Conservation (phyloP, 2,329 filamentous ascomycete genomes). For the Colletotrichum destructivum region DNA sequence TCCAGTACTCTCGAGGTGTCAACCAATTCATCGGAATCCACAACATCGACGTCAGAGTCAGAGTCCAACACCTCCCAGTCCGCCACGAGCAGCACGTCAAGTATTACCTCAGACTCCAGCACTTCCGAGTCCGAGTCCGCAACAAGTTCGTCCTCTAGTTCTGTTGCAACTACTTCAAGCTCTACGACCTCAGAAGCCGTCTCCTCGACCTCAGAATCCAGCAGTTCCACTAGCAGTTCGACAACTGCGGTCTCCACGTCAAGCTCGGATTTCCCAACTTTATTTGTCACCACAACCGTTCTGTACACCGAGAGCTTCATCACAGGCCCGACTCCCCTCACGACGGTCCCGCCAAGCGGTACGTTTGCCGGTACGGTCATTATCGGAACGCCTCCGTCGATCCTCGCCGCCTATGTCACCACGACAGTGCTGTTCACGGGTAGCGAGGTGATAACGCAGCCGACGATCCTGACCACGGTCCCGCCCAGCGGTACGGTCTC, state of each 20-base stretch:
- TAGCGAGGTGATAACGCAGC: constrained; percentile 5
- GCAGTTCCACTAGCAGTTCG: neutral
- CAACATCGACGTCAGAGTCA: neutral
- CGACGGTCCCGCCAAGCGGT: constrained; percentile 24
- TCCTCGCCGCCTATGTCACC: constrained; percentile 8
- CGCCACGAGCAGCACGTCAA: neutral
- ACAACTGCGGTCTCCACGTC: neutral
- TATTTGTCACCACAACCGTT: constrained; percentile 7
- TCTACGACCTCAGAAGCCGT: neutral
- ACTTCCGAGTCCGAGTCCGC: neutral
- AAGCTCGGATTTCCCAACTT: neutral
- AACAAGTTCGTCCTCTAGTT: neutral
- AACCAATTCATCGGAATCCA: neutral
- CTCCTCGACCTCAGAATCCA: neutral
- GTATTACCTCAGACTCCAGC: no score
- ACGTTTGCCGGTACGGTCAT: constrained; percentile 14
- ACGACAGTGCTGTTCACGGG: constrained; percentile 17
- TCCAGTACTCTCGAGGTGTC: neutral
- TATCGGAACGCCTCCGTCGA: constrained; percentile 8
- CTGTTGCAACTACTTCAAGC: neutral
- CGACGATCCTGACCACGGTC: constrained; percentile 21
- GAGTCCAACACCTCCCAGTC: neutral
- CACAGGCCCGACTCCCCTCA: constrained; percentile 3
- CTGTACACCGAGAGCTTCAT: constrained; percentile 14
- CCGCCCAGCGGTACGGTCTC: constrained; percentile 20